Evolutionary conservation across 169 alveolate genomes (phyloP), one percentile per base, ranked within the genome.

Genomic region (Sarcocystis neurona): DNA sequence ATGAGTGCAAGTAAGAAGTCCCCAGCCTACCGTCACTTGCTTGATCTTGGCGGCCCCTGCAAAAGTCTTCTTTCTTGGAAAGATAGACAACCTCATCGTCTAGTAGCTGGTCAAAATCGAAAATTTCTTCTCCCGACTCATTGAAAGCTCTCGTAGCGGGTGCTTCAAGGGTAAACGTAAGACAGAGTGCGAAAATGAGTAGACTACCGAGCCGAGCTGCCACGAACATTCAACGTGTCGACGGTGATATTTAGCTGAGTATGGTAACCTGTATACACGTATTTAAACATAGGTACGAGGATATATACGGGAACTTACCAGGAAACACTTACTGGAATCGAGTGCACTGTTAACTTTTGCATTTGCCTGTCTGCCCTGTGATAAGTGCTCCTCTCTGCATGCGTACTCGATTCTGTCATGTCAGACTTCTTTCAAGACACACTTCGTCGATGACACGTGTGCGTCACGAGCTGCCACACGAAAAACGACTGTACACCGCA

Each of bases 41-140:
- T n/a, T 63, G 27, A 43, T 63, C 75, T 1, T 5, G 44, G 44
- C 75, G 44, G 4, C 75, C 75, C 41, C 32, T 63, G 75, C 75
- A 63, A 18, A 63, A 63, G 32, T 63, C 75, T 41, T 63, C 75
- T 15, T 85, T 85, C n/a, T 43, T 30, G 34, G 90, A 85, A 34
- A 85, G 47, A 66, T 85, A 85, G 47, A 85, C 90, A 27, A 87
- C 82, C 56, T 87, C 91, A 34, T 87, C 91, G 30, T 87, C 91
- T 4, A 87, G 91, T 27, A 87, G 0, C 47, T 63, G 84, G 50
- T 87, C 91, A 82, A 87, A n/a, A 27, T 87, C 91, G 30, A 39
- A 60, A 46, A 87, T 44, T 37, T 87, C 91, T 27, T 87, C 91
- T 0, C 91, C 91, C 46, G 79, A 48, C 68, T 74, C 86, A 4